Evolutionary conservation across 805 yeast species (phyloP), one percentile per base, ranked within the genome.

Genomic region (Cyberlindnera bimundalis): DNA sequence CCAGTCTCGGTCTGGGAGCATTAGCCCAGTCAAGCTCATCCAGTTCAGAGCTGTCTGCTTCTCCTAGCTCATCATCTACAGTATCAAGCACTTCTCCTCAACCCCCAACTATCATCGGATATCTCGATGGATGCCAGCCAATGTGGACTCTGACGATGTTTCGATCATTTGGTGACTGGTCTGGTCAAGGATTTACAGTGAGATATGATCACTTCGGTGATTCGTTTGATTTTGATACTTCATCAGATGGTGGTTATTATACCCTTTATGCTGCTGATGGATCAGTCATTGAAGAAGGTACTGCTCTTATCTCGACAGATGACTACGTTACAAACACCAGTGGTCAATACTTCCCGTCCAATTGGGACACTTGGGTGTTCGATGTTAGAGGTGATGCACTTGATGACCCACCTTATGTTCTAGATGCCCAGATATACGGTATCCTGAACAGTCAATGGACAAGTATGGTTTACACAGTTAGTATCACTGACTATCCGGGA

Each of bases 271-370:
- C 19, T 26, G 10, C 17, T 8, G 42, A 27, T 28, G 42, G 37
- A 2, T 15, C n/a, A 7, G 29, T 33, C n/a, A 3, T 38, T 4
- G 42, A 38, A 21, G 15, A 17, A 5, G 42, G 42, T 3, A 13
- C 11, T 15, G 37, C 42, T 12, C 20, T 38, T 3, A 35, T 38
- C 15, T 38, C 42, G 15, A 38, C 37, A 12, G 13, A 6, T 4
- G 10, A 8, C 12, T 38, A 33, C 26, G 33, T 38, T 15, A 38
- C 42, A n/a, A 38, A 38, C 29, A 38, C 42, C 5, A 38, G 33
- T 15, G 42, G 42, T 12, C 25, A 27, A 15, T 10, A 32, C 15
- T 35, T 38, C 16, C 42, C 42, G 8, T 14, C 12, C 3, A 14
- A 38, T 23, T 38, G 42, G 42, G 24, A 7, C 29, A n/a, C 30